These are phyloP conservation scores for Stephania yunnanensis DNA, from an alignment of 164 flowering plant genomes.

Conservation along the genomic window DNA sequence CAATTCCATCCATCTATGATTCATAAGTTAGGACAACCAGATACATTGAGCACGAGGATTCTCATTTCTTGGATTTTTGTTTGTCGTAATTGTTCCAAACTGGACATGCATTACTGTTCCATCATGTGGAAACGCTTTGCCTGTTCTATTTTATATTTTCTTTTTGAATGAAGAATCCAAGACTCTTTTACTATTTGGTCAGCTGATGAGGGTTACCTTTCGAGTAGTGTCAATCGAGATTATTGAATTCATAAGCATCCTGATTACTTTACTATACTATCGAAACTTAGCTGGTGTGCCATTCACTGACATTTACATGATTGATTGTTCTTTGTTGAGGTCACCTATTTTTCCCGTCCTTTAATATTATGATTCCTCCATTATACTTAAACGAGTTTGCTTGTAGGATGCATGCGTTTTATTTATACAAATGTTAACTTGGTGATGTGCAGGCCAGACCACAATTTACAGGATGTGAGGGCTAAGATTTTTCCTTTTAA, in stretches of 20 bases:
- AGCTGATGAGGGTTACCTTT: not conserved
- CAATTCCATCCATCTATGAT: not conserved
- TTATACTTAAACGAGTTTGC: not conserved
- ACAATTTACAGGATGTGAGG: slow-evolving; percentile 78
- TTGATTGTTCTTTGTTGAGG: not conserved
- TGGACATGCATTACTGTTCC: no score
- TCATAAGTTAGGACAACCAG: not conserved
- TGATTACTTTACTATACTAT: not conserved
- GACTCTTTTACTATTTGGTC: not conserved
- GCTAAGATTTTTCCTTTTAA: slow-evolving; percentile 77
- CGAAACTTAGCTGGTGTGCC: not conserved
- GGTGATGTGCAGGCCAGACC: slow-evolving; percentile 69
- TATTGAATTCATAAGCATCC: not conserved
- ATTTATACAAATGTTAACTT: slow-evolving; percentile 1
- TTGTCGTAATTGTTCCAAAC: not conserved
- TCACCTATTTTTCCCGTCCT: not conserved
- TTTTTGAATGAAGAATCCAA: not conserved
- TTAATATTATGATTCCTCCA: not conserved
- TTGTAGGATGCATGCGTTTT: not conserved
- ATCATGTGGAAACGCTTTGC: no score
- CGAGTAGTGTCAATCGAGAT: not conserved
- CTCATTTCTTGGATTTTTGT: not conserved
- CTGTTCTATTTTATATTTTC: not conserved
- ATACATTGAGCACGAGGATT: not conserved
- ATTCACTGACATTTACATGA: not conserved